phyloP scores from a whole-genome alignment of 495 filamentous ascomycete genomes.

The Evernia prunastri region DNA sequence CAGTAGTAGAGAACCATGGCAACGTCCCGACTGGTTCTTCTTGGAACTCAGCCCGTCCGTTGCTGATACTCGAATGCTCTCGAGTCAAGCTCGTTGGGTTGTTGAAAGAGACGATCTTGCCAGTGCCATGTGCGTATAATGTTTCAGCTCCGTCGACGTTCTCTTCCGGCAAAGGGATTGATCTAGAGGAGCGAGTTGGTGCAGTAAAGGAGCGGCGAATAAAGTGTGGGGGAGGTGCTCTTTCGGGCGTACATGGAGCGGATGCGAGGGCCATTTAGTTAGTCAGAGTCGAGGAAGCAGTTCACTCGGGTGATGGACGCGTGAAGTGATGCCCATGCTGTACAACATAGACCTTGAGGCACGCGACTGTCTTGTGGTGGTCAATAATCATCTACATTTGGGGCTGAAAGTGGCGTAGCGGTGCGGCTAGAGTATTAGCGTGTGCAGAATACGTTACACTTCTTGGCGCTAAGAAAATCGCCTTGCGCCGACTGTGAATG shows the following conservation, averaged over 20 bases:
- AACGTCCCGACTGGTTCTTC: conserved; percentile 43
- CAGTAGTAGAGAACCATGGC: conserved; percentile 66
- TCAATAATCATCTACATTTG: neutral
- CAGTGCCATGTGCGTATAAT: conserved; percentile 32
- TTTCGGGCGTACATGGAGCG: conserved; percentile 35
- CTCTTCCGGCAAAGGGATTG: conserved; percentile 14
- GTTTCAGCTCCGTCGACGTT: conserved; percentile 38
- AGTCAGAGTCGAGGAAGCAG: neutral
- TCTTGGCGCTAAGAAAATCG: no score
- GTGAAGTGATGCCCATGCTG: conserved; percentile 10
- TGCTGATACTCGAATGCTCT: conserved; percentile 25
- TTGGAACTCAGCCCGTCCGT: conserved; percentile 18
- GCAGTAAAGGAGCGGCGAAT: conserved; percentile 55
- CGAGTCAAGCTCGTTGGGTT: conserved; percentile 23
- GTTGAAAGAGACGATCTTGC: conserved; percentile 42
- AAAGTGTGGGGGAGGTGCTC: conserved; percentile 33
- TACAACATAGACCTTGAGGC: neutral
- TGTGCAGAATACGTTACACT: no score
- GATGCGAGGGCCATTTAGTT: conserved; percentile 21
- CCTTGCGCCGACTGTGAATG: no score
- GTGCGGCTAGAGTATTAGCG: no score
- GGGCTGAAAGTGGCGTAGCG: neutral
- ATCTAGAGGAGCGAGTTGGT: conserved; percentile 37
- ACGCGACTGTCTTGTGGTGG: neutral
- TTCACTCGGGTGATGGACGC: neutral